Percentiles rank a stretch among this genome's conserved stretches.
phyloP scores from a whole-genome alignment of 371 early-diverging fungal species.

The Pancytospora philotis region DNA sequence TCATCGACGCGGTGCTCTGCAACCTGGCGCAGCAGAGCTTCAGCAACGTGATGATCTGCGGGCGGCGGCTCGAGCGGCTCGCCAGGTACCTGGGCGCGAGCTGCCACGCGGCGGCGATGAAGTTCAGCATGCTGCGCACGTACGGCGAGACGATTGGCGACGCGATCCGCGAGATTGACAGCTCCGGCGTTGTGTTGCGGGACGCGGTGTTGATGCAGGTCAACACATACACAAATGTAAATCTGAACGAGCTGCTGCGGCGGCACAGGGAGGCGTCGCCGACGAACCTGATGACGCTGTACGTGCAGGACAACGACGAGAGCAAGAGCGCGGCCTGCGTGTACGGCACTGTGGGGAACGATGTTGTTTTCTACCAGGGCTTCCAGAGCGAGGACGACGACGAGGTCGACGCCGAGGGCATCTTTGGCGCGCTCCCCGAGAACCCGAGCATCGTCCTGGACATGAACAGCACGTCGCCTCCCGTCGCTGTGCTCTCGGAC shows the following conservation, averaged over 20 bases:
- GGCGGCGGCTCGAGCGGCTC: constrained; percentile 14
- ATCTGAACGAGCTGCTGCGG: constrained; percentile 14
- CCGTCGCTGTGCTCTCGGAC: constrained; percentile 29
- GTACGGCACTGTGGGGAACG: constrained; percentile 19
- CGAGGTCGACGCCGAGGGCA: not conserved
- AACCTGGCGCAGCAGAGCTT: constrained; percentile 30
- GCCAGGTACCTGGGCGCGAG: constrained; percentile 21
- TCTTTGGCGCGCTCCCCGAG: constrained; percentile 14
- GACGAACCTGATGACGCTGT: constrained; percentile 29
- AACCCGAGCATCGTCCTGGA: constrained; percentile 23
- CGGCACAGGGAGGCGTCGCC: constrained; percentile 11
- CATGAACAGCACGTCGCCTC: constrained; percentile 4
- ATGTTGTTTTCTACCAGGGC: constrained; percentile 34
- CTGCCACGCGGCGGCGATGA: constrained; percentile 14
- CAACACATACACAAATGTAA: constrained; percentile 43
- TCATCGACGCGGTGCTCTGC: constrained; percentile 46
- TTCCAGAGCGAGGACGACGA: not conserved
- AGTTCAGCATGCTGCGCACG: constrained; percentile 14
- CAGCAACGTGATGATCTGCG: constrained; percentile 34
- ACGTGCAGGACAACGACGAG: constrained; percentile 19
- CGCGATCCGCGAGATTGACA: constrained; percentile 32
- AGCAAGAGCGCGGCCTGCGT: constrained; percentile 23
- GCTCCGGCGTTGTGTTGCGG: constrained; percentile 13
- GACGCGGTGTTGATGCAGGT: constrained; percentile 41
- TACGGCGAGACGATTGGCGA: constrained; percentile 34